These are phyloP conservation scores for Lentinus tigrinus DNA, from an alignment of 768 basidiomycete species.

Conservation along the genomic window DNA sequence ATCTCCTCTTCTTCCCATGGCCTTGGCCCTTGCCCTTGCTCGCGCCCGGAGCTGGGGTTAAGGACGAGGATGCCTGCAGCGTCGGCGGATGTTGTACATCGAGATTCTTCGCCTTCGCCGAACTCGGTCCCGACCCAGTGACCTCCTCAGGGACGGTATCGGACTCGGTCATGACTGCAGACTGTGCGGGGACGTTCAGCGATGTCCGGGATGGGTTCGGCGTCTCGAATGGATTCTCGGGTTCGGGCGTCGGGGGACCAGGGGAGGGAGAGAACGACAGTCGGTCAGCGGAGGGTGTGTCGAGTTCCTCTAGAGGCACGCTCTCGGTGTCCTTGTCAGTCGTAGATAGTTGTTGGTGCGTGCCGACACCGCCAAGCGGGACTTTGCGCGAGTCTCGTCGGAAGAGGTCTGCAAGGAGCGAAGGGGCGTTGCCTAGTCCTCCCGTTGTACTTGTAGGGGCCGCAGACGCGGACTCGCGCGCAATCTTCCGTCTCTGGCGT, in stretches of 20 bases:
- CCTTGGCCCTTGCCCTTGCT: too few species aligned
- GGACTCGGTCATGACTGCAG: slow-evolving; percentile 28
- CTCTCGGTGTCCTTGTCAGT: slow-evolving; percentile 40
- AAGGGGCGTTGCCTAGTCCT: slow-evolving; percentile 27
- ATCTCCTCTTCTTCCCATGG: neutral
- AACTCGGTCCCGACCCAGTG: too few species aligned
- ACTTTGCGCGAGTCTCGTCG: slow-evolving; percentile 39
- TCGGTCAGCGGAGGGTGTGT: slow-evolving; percentile 28
- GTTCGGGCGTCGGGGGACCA: slow-evolving; percentile 36
- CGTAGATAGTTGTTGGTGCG: slow-evolving; percentile 43
- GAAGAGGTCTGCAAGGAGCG: slow-evolving; percentile 58
- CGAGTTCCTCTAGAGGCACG: slow-evolving; percentile 55
- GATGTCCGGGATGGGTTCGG: slow-evolving; percentile 53
- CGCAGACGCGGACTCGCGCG: slow-evolving; percentile 50
- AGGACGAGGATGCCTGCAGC: slow-evolving; percentile 24
- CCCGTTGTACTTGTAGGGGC: slow-evolving; percentile 3
- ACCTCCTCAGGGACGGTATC: slow-evolving; percentile 9
- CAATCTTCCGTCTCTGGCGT: slow-evolving; percentile 70
- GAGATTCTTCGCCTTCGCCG: neutral
- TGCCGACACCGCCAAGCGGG: slow-evolving; percentile 38
- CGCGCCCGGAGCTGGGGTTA: slow-evolving; percentile 36
- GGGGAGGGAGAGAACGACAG: too few species aligned
- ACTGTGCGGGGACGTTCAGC: slow-evolving; percentile 30
- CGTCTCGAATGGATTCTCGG: slow-evolving; percentile 41
- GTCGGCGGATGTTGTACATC: slow-evolving; percentile 22